A percentile compares a stretch with the other conserved stretches of the same genome.
Conservation (phyloP, 2,329 filamentous ascomycete species). For the Hirsutella rhossiliensis region DNA sequence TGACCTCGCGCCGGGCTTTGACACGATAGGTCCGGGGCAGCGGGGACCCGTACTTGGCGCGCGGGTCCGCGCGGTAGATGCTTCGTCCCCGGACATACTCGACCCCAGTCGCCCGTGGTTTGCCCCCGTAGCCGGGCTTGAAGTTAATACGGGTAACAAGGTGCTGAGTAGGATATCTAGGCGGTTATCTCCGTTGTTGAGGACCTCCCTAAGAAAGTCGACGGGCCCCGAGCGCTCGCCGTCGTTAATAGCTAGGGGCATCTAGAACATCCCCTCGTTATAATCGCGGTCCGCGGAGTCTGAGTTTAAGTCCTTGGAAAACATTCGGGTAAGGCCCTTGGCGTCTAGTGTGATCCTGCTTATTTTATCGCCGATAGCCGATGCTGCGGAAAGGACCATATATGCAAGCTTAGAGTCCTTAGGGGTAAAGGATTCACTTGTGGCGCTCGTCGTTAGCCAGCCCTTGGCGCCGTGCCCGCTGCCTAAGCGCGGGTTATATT, state of each 20-base stretch:
- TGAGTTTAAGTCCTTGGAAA: constrained; percentile 37
- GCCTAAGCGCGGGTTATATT: constrained; percentile 22
- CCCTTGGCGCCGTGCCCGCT: constrained; percentile 44
- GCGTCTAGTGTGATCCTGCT: constrained; percentile 4
- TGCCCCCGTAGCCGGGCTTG: constrained; percentile 10
- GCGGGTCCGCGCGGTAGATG: constrained; percentile 30
- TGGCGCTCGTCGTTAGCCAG: constrained; percentile 41
- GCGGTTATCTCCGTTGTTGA: constrained; percentile 7
- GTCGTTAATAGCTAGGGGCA: constrained; percentile 32
- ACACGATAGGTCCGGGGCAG: constrained; percentile 7
- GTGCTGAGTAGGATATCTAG: constrained; percentile 12
- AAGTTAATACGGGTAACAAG: constrained; percentile 24
- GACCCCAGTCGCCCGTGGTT: constrained; percentile 27
- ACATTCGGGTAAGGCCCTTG: constrained; percentile 22
- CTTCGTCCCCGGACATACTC: constrained; percentile 27
- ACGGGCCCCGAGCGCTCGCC: constrained; percentile 33
- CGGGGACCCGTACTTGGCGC: constrained; percentile 8
- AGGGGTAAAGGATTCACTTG: constrained; percentile 36
- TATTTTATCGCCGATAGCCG: constrained; percentile 16
- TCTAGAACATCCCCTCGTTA: constrained; percentile 26
- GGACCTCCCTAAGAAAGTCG: constrained; percentile 30
- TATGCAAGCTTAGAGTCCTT: constrained; percentile 37
- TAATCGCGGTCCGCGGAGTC: constrained; percentile 30
- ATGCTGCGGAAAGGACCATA: constrained; percentile 10
- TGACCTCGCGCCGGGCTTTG: constrained; percentile 29